Conservation (phyloP, 1,139 yeast genomes). For the Debaryomyces sp. region DNA sequence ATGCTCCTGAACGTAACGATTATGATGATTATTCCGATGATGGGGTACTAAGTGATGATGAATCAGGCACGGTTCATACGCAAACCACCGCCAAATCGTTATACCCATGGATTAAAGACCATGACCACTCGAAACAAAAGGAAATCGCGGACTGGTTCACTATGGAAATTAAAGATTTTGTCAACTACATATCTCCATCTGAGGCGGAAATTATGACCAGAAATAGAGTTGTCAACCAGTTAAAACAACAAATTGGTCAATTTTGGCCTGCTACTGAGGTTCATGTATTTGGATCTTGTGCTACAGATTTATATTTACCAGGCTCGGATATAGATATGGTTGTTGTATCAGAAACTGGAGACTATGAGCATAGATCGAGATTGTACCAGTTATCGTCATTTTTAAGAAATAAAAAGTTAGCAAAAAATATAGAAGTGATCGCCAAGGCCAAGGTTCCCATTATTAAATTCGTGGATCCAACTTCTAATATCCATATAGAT, state of each 20-base stretch:
- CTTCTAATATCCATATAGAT: conserved; percentile 77
- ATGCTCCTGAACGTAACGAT: conserved; percentile 30
- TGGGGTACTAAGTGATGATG: conserved; percentile 40
- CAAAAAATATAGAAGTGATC: conserved; percentile 79
- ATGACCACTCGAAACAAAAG: conserved; percentile 71
- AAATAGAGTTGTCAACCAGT: conserved; percentile 62
- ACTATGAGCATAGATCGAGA: conserved; percentile 67
- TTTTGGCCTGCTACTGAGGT: conserved; percentile 85
- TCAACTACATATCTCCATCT: conserved; percentile 85
- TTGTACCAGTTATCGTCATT: conserved; percentile 76
- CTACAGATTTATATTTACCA: conserved; percentile 91
- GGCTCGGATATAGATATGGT: conserved; percentile 98
- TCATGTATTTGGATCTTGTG: conserved; percentile 92
- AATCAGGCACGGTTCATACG: conserved; percentile 27
- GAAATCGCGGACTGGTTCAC: conserved; percentile 89
- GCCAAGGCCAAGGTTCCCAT: conserved; percentile 96
- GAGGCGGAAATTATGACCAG: conserved; percentile 71
- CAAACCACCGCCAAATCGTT: conserved; percentile 30
- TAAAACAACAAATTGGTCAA: conserved; percentile 56
- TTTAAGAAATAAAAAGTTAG: conserved; percentile 63
- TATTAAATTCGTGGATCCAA: conserved; percentile 83
- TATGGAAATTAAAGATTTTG: conserved; percentile 84
- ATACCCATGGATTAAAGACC: conserved; percentile 81
- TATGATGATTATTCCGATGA: conserved; percentile 35
- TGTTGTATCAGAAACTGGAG: conserved; percentile 64